A percentile compares a stretch with the other conserved stretches of the same genome.
Conservation (phyloP, 2,329 filamentous ascomycete species). For the Phaeosphaeriaceae sp. region DNA sequence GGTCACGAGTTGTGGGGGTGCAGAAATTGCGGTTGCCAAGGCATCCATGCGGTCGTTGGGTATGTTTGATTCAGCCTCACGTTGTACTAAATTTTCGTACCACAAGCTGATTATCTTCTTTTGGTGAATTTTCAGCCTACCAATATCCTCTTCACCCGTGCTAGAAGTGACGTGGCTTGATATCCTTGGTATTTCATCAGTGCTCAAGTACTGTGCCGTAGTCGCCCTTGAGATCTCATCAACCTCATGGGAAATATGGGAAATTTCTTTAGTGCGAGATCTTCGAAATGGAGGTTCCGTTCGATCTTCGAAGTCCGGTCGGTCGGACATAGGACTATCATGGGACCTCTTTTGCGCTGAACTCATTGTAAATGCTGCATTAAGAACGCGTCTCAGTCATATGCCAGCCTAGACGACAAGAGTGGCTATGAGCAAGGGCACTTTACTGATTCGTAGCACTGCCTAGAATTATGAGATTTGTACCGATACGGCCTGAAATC, state of each 20-base stretch:
- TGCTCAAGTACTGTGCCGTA: too few relatives aligned
- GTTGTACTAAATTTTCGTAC: conserved; percentile 14
- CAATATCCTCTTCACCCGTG: background rate
- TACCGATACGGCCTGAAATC: too few relatives aligned
- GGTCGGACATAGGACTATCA: background rate
- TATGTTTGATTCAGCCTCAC: background rate
- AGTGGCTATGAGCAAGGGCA: background rate
- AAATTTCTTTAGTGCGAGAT: background rate
- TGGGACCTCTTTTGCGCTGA: background rate
- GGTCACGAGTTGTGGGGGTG: conserved; percentile 12
- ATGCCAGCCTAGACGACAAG: background rate
- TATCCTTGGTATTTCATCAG: too few relatives aligned
- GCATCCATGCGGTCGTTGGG: conserved; percentile 14
- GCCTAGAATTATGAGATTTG: too few relatives aligned
- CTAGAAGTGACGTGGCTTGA: too few relatives aligned
- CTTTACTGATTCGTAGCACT: too few relatives aligned
- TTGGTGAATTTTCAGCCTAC: conserved; percentile 10
- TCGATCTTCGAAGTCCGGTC: background rate
- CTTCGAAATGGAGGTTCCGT: background rate
- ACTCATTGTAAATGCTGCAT: background rate
- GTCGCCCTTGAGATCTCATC: background rate
- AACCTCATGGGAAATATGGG: background rate
- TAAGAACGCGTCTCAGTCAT: background rate
- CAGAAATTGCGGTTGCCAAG: conserved; percentile 20
- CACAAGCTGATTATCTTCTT: conserved; percentile 20